Evolutionary conservation across 2,329 filamentous ascomycete species (phyloP).

Genomic region (Apiospora hydei): DNA sequence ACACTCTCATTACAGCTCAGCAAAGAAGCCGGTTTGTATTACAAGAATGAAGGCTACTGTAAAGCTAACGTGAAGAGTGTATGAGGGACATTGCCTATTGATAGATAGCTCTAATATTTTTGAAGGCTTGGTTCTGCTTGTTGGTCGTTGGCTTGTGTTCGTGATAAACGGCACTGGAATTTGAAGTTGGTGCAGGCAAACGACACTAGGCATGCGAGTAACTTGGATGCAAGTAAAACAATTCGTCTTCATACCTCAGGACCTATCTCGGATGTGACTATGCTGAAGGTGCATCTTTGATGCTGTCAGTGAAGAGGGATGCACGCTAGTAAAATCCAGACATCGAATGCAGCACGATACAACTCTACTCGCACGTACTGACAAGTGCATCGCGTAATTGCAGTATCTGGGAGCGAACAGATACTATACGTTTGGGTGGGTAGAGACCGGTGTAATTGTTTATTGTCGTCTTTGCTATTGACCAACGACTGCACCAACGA

Average conservation of each 20-base stretch:
- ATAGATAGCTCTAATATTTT: neutral
- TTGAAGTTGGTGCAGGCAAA: constrained; percentile 5
- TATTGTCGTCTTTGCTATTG: neutral
- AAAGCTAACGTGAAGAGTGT: neutral
- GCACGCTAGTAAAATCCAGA: neutral
- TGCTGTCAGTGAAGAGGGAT: neutral
- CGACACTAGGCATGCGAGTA: neutral
- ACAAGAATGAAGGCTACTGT: neutral
- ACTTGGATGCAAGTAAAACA: neutral
- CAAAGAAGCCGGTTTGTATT: neutral
- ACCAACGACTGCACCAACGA: neutral
- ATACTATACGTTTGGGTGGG: neutral
- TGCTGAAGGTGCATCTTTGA: neutral
- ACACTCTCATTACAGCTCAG: neutral
- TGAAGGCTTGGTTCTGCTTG: too few species aligned
- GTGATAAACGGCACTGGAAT: neutral
- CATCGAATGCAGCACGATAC: neutral
- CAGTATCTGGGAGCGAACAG: neutral
- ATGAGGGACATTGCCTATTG: neutral
- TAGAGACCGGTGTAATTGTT: neutral
- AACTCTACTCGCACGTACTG: too few species aligned
- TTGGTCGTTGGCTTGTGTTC: neutral
- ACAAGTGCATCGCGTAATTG: neutral
- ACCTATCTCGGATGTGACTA: neutral
- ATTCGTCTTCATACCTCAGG: neutral